phyloP scores from a whole-genome alignment of 75 land plant species.

The Picea glauca region DNA sequence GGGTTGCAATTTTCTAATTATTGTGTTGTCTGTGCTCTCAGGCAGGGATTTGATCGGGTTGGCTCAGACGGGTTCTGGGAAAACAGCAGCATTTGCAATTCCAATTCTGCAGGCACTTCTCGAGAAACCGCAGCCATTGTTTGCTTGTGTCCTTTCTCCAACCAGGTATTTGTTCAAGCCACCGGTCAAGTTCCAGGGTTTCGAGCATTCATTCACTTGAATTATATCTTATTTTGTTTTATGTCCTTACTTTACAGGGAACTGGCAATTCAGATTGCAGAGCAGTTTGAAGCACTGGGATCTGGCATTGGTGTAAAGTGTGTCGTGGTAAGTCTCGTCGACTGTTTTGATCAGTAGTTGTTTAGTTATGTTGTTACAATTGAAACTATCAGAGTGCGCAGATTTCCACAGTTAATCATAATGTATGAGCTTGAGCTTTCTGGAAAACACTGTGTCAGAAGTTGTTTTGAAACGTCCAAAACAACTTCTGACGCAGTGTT shows the following conservation, averaged over 20 bases:
- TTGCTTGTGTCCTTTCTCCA: conserved; percentile 91
- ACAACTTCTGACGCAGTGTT: too few relatives aligned
- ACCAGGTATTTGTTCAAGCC: conserved; percentile 48
- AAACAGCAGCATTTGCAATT: conserved; percentile 94
- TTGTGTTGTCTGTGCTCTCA: conserved; percentile 12
- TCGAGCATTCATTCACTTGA: neutral
- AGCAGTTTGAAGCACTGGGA: conserved; percentile 95
- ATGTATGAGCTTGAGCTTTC: too few relatives aligned
- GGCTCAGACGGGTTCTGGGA: conserved; percentile 96
- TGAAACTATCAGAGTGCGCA: too few relatives aligned
- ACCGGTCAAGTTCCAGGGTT: neutral
- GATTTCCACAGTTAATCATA: too few relatives aligned
- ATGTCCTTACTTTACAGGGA: conserved; percentile 47
- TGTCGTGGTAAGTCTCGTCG: conserved; percentile 55
- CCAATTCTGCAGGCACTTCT: conserved; percentile 88
- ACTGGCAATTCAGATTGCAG: conserved; percentile 89
- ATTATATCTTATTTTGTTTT: neutral
- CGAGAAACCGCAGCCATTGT: conserved; percentile 66
- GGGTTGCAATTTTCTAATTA: neutral
- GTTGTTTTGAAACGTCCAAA: too few relatives aligned
- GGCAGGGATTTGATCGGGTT: conserved; percentile 91
- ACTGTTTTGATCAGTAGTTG: neutral
- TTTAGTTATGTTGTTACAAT: neutral
- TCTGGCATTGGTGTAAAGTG: conserved; percentile 79
- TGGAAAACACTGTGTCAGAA: too few relatives aligned